These are phyloP conservation scores for Groenewaldozyma tartarivorans DNA, from an alignment of 805 yeast species.

Conservation along the genomic window DNA sequence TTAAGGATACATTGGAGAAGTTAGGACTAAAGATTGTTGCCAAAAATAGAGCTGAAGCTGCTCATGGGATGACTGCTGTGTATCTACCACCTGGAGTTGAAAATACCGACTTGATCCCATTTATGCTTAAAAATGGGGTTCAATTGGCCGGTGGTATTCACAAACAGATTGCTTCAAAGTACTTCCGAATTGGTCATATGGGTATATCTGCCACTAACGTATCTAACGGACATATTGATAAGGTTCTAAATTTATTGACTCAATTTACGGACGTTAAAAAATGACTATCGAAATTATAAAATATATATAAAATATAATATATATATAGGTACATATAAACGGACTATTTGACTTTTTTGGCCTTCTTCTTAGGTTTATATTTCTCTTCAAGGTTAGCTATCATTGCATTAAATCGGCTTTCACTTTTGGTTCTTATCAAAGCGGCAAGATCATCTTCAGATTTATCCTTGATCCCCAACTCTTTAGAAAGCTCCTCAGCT, in stretches of 20 bases:
- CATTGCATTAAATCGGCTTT: slow-evolving; percentile 20
- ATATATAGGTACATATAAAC: too few species aligned
- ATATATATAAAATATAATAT: too few species aligned
- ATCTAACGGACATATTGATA: slow-evolving; percentile 44
- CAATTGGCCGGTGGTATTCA: slow-evolving; percentile 87
- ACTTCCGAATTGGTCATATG: slow-evolving; percentile 96
- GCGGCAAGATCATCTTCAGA: slow-evolving; percentile 26
- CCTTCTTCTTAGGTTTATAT: slow-evolving; percentile 16
- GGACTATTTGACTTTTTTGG: background rate
- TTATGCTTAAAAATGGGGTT: slow-evolving; percentile 53
- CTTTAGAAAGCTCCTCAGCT: slow-evolving; percentile 51
- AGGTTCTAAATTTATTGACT: slow-evolving; percentile 36
- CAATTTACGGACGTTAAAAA: background rate
- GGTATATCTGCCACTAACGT: slow-evolving; percentile 64
- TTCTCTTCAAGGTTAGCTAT: slow-evolving; percentile 27
- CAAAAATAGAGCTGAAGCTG: slow-evolving; percentile 50
- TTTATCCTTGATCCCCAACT: slow-evolving; percentile 31
- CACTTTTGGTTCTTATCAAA: slow-evolving; percentile 27
- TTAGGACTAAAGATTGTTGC: slow-evolving; percentile 66
- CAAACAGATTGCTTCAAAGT: slow-evolving; percentile 65
- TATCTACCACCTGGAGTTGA: slow-evolving; percentile 70
- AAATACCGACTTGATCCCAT: slow-evolving; percentile 55
- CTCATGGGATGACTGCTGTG: slow-evolving; percentile 79
- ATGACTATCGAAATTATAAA: background rate
- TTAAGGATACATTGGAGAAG: slow-evolving; percentile 49